Conservation (phyloP, 2,329 filamentous ascomycete species). For the Moelleriella libera region DNA sequence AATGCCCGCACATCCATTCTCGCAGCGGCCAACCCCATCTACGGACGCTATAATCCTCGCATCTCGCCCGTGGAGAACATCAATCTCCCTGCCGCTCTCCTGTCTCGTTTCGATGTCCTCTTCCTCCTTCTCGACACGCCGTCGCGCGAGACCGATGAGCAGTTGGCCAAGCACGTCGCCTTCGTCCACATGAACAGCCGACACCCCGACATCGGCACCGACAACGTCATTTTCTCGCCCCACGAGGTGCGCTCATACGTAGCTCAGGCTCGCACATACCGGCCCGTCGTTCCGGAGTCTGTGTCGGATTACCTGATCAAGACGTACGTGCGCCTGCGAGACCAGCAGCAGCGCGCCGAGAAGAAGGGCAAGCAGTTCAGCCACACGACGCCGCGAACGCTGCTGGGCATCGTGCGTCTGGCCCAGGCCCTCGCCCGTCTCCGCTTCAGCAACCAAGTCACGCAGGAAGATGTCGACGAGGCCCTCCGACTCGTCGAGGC, state of each 20-base stretch:
- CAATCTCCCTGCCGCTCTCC: conserved; percentile 90
- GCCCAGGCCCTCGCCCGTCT: conserved; percentile 87
- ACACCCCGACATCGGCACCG: conserved; percentile 60
- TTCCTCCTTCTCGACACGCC: conserved; percentile 96
- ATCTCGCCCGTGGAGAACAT: conserved; percentile 98
- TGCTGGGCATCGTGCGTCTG: conserved; percentile 83
- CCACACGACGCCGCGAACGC: conserved; percentile 84
- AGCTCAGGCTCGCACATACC: conserved; percentile 78
- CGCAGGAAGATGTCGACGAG: conserved; percentile 90
- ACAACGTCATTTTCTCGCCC: conserved; percentile 67
- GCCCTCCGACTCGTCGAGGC: conserved; percentile 83
- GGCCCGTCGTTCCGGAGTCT: conserved; percentile 68
- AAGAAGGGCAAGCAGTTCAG: conserved; percentile 84
- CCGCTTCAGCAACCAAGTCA: conserved; percentile 73
- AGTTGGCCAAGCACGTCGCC: conserved; percentile 88
- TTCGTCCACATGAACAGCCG: conserved; percentile 95
- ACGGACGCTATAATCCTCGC: conserved; percentile 94
- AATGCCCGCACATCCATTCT: conserved; percentile 94
- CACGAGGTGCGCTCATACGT: conserved; percentile 94
- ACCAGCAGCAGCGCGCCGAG: conserved; percentile 84
- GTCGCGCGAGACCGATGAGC: conserved; percentile 75
- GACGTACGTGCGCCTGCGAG: conserved; percentile 88
- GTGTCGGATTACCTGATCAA: conserved; percentile 96
- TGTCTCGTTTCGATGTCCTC: conserved; percentile 93
- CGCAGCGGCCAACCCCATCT: conserved; percentile 90